Base-by-base conservation (phyloP, 2,329 filamentous ascomycete species). In the Aspergillus novofumigatus region DNA sequence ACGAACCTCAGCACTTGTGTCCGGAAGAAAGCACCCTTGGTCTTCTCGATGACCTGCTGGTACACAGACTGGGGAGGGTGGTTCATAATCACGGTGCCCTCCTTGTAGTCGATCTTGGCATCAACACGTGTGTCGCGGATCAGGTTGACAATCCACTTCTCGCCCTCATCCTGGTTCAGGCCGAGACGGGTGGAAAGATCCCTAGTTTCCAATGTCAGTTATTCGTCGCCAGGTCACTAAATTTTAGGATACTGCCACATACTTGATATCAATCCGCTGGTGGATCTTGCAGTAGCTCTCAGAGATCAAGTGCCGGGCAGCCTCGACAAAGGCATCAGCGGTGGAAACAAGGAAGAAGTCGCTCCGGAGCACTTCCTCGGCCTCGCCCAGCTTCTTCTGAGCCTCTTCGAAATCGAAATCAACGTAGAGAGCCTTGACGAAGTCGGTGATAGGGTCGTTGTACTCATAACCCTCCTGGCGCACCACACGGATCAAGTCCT, bases 211-310 rank as follows among this genome's bases (percentile, higher is more conserved):
- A 23, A 29, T n/a, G 54, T 68, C 61, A 69, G 65, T 56, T 53
- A 44, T 54, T 53, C 54, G 26, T 20, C 29, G 29, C 4, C 21
- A 21, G 1, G n/a, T 21, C 21, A 5, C 32, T 10, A 20, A 10
- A 11, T 5, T 4, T 25, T 54, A 49, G 59, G 49, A 48, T 66
- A 7, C 35, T 60, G 62, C 62, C 63, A 70, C 82, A 69, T 74
- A 87, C 84, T 92, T 92, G 76, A 99, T 97, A 76, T 97, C 93
- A 74, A 99, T 99, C 68, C 93, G 86, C 74, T 96, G 92, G 78
- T 97, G 95, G 75, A 99, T 99, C 86, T 97, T 97, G 90, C 94
- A 99, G 84, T 99, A 99, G 76, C 87, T 92, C 82, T 99, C 94
- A 54, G 93, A 97, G 75, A 99, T 97, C 59, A 99, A 83, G 81